Evolutionary conservation across 257 asterid genomes (phyloP).

Genomic region (Leptodermis oblonga): DNA sequence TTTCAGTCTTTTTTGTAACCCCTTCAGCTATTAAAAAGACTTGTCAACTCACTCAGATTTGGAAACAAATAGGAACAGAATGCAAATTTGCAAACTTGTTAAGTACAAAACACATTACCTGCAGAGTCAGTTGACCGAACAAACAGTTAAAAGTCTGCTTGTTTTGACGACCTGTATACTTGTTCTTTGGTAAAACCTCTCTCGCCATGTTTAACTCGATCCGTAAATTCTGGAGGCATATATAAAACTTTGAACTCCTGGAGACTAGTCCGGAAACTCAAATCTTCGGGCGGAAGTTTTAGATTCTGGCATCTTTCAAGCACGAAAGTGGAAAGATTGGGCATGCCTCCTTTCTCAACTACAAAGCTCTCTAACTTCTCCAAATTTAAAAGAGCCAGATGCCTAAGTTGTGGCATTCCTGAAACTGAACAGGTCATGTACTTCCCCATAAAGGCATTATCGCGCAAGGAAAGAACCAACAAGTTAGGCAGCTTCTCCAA

Average conservation of each 20-base stretch:
- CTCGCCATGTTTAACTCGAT: not conserved
- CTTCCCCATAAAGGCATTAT: slow-evolving; percentile 5
- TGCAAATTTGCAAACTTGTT: too few relatives aligned
- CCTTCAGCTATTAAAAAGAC: too few relatives aligned
- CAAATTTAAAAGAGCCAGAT: not conserved
- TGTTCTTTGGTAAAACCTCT: too few relatives aligned
- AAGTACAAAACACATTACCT: too few relatives aligned
- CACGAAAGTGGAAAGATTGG: not conserved
- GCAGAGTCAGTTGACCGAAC: too few relatives aligned
- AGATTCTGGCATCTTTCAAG: not conserved
- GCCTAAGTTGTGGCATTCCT: not conserved
- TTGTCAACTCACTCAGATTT: too few relatives aligned
- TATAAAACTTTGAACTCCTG: not conserved
- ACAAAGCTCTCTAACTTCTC: not conserved
- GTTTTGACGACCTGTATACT: too few relatives aligned
- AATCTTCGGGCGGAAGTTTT: not conserved
- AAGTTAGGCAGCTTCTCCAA: slow-evolving; percentile 15
- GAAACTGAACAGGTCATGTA: slow-evolving; percentile 4
- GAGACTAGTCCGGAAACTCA: not conserved
- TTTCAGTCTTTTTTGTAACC: too few relatives aligned
- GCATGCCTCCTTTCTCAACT: not conserved
- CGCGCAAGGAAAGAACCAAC: not conserved
- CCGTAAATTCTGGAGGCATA: not conserved
- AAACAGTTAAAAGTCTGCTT: too few relatives aligned
- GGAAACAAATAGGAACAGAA: too few relatives aligned